Conservation (phyloP, 768 basidiomycete genomes). For the Termitomyces sp. region DNA sequence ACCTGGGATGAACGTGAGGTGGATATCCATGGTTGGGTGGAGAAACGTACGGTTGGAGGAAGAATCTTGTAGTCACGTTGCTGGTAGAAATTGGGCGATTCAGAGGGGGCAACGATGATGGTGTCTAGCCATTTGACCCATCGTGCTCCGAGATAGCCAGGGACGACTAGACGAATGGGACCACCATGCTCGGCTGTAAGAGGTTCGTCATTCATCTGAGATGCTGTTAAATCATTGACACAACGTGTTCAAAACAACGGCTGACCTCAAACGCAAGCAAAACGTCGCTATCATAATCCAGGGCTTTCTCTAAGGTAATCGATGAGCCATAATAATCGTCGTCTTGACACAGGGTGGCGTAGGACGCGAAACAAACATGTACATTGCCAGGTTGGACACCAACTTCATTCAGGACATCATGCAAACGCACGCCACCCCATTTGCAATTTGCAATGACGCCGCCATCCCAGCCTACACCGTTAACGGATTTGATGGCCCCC, state of each 20-base stretch:
- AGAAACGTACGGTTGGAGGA: conserved; percentile 37
- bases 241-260: neutral
- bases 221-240: no score
- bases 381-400: conserved; percentile 29
- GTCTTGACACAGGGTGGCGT: conserved; percentile 55
- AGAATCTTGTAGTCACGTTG: conserved; percentile 67
- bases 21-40: conserved; percentile 2
- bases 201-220: conserved; percentile 61
- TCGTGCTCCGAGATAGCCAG: conserved; percentile 62
- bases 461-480: conserved; percentile 59
- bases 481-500: conserved; percentile 49
- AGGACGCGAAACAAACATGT: conserved; percentile 59
- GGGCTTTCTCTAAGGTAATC: conserved; percentile 46
- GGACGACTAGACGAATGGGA: conserved; percentile 62
- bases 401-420: conserved; percentile 45
- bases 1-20: conserved; percentile 24
- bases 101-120: conserved; percentile 43
- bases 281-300: conserved; percentile 41
- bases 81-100: conserved; percentile 68
- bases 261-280: conserved; percentile 57
- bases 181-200: conserved; percentile 58
- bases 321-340: conserved; percentile 61
- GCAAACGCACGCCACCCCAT: conserved; percentile 58
- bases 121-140: conserved; percentile 76
- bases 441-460: conserved; percentile 65